Evolutionary conservation across 2,329 filamentous ascomycete species (phyloP), one percentile per base, ranked within the genome.

Genomic region (Curvularia eragrostidis): DNA sequence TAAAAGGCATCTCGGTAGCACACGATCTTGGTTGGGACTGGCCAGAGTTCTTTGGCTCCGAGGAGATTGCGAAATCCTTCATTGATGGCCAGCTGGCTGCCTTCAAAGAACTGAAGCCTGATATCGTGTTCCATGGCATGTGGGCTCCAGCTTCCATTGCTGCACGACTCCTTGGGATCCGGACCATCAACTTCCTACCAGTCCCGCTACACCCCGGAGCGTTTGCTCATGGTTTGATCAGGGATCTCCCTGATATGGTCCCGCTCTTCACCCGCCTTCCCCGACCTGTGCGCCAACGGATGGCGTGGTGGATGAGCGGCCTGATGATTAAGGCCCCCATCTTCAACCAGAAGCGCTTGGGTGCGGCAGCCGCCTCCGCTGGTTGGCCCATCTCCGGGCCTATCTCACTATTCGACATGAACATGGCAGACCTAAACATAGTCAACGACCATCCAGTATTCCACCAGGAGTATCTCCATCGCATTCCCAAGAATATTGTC

Each of bases 121-220:
- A 74, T n/a, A 64, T 73, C 32, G 71, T 74, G 15, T 72, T 74
- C 56, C 71, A 74, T 48, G 71, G 71, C 23, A 74, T 74, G 71
- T 74, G 70, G 70, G 70, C 71, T 18, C 70, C 71, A 19, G 70
- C 70, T 21, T 71, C 68, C 15, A 63, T 74, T 13, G 70, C 71
- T 51, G 71, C 71, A 23, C 65, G 71, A 10, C 58, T 74, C 19
- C 55, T 74, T 1, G 67, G 66, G 4, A 74, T 74, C 38, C 65
- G 67, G 8, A 74, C 71, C 9, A 73, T 74, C 67, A 71, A 70
- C 58, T 74, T 74, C 55, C 53, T 74, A 10, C 71, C 71, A 5
- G 62, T 70, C 1, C 71, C 71, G n/a, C 56, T 74, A 7, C 70
- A 73, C 46, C 68, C 70, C 23, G 61, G 58, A 23, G 59, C 63